Evolutionary conservation across 2,329 filamentous ascomycete species (phyloP), one percentile per base, ranked within the genome.

Genomic region (Exophiala mesophila): DNA sequence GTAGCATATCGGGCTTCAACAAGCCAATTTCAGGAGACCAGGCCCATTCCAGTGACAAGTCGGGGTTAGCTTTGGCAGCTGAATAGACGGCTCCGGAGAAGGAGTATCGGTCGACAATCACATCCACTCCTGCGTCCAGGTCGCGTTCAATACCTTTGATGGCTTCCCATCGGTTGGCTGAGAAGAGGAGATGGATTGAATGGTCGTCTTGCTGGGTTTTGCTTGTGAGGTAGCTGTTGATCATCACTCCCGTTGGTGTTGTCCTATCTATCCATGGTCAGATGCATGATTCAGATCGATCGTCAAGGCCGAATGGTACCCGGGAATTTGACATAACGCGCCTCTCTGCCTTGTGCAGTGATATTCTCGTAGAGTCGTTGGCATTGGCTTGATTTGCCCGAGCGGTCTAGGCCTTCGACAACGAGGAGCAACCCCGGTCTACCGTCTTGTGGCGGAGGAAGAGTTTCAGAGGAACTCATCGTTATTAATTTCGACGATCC

Each of bases 1-100:
- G 64, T 8, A 90, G 88, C 7, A 89, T 61, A 67, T 98, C 92
- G 0, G 92, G 90, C 3, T 84, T 77, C 1, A 92, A 90, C 1
- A 98, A 74, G 0, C 90, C 90, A 10, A 86, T 75, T 57, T 97
- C 92, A 1, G 89, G 87, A 12, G 80, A 75, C 54, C 86, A 81
- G 5, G 88, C 88, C 89, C 92, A 98, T 0, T 75, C 66, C 0
- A 96, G 70, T 0, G 76, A 69, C 9, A 96, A 73, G 2, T 70
- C 63, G 0, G 82, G 77, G 54, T 86, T 87, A 32, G 78, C 72
- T 61, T 97, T 97, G 3, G 92, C 90, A 0, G 88, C 87, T 17
- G 83, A 88, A 69, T 97, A 98, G 36, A 96, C 88, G 44, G 89
- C 85, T 40, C 92, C 92, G 15, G 85, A 92, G 70, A 95, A 90